These are phyloP conservation scores for Pleurotus giganteus DNA, from an alignment of 768 basidiomycete genomes.

Conservation along the genomic window DNA sequence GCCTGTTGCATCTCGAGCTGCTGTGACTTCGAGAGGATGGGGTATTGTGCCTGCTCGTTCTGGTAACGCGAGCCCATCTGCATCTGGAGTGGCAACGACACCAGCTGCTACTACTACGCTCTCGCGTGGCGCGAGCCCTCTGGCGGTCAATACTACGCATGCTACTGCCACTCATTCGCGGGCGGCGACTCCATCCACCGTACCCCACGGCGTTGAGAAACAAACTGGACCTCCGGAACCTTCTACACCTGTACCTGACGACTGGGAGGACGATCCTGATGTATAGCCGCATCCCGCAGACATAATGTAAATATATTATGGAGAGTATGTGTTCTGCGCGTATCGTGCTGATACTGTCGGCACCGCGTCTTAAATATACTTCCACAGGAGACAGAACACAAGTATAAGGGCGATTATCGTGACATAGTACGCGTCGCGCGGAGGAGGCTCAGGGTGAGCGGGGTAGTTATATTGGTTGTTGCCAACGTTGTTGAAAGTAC, in stretches of 20 bases:
- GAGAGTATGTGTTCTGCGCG: too few relatives aligned
- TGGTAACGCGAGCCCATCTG: conserved; percentile 12
- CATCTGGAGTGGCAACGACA: conserved; percentile 12
- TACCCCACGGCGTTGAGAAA: neutral
- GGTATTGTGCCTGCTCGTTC: conserved; percentile 17
- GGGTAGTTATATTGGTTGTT: too few relatives aligned
- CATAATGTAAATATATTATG: too few relatives aligned
- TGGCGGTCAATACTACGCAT: neutral
- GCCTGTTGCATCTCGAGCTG: conserved; percentile 7
- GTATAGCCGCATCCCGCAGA: neutral
- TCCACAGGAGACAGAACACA: too few relatives aligned
- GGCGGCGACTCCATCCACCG: neutral
- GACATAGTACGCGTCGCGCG: too few relatives aligned
- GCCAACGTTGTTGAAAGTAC: too few relatives aligned
- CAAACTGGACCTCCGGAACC: conserved; percentile 16
- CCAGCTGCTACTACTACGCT: neutral
- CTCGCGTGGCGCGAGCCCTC: neutral
- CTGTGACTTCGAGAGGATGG: conserved; percentile 22
- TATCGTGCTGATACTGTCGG: too few relatives aligned
- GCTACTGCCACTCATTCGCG: neutral
- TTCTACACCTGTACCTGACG: conserved; percentile 38
- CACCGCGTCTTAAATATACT: too few relatives aligned
- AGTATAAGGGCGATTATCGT: too few relatives aligned
- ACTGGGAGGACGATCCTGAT: conserved; percentile 56
- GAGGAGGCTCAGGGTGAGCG: too few relatives aligned